Base-by-base conservation (phyloP, 208 protist genomes). In the Trypanosomatidae sp. region DNA sequence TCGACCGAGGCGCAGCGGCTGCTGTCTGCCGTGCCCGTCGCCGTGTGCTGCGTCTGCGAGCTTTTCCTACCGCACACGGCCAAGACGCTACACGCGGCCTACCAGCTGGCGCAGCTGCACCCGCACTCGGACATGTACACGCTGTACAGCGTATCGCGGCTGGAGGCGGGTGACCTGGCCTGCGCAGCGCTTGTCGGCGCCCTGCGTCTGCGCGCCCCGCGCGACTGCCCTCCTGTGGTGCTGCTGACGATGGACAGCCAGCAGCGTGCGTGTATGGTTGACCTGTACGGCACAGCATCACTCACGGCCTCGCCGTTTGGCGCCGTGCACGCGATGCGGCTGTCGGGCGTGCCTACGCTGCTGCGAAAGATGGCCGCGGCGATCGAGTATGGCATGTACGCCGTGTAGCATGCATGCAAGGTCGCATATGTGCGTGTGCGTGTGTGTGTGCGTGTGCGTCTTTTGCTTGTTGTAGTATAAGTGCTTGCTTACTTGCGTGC, bases 51-150 rank as follows among this genome's bases (percentile, higher is more conserved):
- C 45, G 62, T 79, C 18, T 73, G 85, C 16, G 82, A 92, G 49
- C 41, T 87, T 4, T 85, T 88, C 39, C 61, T 92, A 25, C 66
- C 82, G 1, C 71, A 73, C 45, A 78, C 65, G 6, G 62, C 70
- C 2, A 65, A 63, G 35, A 33, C 56, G n/a, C 40, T 66, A 0
- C 73, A 88, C 60, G 56, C 65, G 5, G 59, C 69, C 15, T 88
- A 64, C 56, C 73, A 82, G 47, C 72, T 92, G 18, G 62, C 74
- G 5, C 62, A 66, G 24, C 55, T 69, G 10, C 55, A 88, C 47
- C 53, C 38, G 7, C 33, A 58, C 49, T 92, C 82, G 0, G 67
- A 86, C 23, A 68, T 83, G 28, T 83, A 76, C 53, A 62, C 63
- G 16, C 47, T 92, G 10, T 80, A 79, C 37, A 70, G 77, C 8